phyloP scores from a whole-genome alignment of 2,329 filamentous ascomycete genomes.

The Cercospora canescens region DNA sequence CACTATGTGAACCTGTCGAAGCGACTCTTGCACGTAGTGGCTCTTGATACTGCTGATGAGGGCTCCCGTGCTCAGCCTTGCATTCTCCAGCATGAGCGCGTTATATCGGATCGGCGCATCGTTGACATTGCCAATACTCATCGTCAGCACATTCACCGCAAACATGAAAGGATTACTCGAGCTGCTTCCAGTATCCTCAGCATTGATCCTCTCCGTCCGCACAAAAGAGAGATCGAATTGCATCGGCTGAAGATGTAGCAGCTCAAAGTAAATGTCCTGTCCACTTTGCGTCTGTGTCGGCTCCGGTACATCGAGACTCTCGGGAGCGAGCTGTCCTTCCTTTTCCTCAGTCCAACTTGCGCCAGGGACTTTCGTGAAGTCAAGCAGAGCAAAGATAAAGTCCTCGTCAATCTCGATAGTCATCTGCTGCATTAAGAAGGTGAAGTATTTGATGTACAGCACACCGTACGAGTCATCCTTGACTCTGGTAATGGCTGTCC shows the following conservation, averaged over 20 bases:
- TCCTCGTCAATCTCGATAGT: slow-evolving; percentile 97
- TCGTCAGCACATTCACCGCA: slow-evolving; percentile 96
- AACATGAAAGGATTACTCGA: slow-evolving; percentile 96
- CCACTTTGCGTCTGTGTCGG: slow-evolving; percentile 80
- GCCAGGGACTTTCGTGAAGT: slow-evolving; percentile 91
- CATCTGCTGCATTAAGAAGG: slow-evolving; percentile 92
- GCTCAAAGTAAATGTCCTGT: slow-evolving; percentile 96
- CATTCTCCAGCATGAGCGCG: slow-evolving; percentile 91
- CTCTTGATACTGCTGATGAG: slow-evolving; percentile 83
- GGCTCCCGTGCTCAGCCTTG: slow-evolving; percentile 81
- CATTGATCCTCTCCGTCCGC: slow-evolving; percentile 92
- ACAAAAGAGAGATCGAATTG: slow-evolving; percentile 97
- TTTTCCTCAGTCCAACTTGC: slow-evolving; percentile 83
- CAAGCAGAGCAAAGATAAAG: slow-evolving; percentile 93
- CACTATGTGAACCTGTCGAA: slow-evolving; percentile 96
- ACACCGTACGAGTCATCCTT: slow-evolving; percentile 99
- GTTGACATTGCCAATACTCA: slow-evolving; percentile 99
- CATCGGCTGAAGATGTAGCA: slow-evolving; percentile 96
- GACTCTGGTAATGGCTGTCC: slow-evolving; percentile 86
- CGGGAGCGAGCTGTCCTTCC: slow-evolving; percentile 84
- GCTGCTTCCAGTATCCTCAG: slow-evolving; percentile 82
- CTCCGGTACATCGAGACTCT: slow-evolving; percentile 87
- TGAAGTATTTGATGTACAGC: slow-evolving; percentile 97
- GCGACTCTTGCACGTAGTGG: slow-evolving; percentile 94
- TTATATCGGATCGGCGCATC: slow-evolving; percentile 94